Conservation (phyloP, 257 asterid genomes). For the Nicotiana obtusifolia region DNA sequence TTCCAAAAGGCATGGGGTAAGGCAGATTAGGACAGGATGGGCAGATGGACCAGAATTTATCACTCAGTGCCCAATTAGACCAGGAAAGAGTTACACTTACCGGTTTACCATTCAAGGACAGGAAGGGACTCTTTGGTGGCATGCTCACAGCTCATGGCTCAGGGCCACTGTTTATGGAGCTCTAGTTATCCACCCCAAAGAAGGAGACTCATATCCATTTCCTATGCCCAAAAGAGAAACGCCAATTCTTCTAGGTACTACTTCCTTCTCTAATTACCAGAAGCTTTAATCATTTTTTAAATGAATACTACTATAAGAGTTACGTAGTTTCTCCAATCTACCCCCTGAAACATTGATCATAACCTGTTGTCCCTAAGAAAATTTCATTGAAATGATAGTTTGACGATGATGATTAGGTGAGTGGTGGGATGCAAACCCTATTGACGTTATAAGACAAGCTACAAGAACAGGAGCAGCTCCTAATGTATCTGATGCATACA, state of each 20-base stretch:
- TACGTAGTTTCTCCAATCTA: not conserved
- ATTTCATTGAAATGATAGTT: not conserved
- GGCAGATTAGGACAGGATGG: constrained; percentile 75
- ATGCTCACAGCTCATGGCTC: constrained; percentile 93
- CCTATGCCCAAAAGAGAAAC: constrained; percentile 69
- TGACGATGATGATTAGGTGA: constrained; percentile 48
- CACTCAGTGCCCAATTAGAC: constrained; percentile 82
- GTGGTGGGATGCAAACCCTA: constrained; percentile 94
- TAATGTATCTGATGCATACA: constrained; percentile 73
- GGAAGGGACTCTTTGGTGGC: constrained; percentile 96
- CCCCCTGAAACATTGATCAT: not conserved
- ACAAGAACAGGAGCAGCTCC: constrained; percentile 79
- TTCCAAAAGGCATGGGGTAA: constrained; percentile 66
- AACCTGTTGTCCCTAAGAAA: not conserved
- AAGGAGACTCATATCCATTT: constrained; percentile 67
- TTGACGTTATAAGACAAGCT: constrained; percentile 67
- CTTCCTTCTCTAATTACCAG: not conserved
- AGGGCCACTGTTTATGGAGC: constrained; percentile 90
- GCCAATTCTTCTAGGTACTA: constrained; percentile 69
- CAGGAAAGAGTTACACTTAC: constrained; percentile 69
- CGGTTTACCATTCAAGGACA: constrained; percentile 71
- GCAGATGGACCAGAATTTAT: constrained; percentile 85
- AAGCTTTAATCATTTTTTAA: not conserved
- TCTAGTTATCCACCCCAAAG: constrained; percentile 53
- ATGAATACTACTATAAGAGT: too few relatives aligned